phyloP scores from a whole-genome alignment of 768 basidiomycete genomes.

The Mrakia frigida region DNA sequence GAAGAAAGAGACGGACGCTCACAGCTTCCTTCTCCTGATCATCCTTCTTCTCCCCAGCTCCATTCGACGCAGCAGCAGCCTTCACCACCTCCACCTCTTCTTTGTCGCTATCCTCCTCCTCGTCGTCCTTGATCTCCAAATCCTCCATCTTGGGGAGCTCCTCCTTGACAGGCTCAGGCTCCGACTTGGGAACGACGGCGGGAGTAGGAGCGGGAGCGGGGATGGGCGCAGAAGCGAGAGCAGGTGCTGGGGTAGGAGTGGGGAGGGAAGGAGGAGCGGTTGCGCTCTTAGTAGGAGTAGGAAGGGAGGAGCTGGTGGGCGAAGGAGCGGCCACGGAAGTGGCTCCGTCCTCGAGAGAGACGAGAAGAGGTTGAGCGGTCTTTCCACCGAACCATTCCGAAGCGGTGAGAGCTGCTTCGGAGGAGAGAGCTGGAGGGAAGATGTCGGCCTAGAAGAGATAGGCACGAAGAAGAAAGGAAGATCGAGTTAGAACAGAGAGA shows the following conservation, averaged over 20 bases:
- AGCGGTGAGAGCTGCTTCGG: conserved; percentile 71
- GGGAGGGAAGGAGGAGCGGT: conserved; percentile 41
- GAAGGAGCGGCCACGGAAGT: conserved; percentile 42
- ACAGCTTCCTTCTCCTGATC: neutral
- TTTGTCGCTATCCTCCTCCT: conserved; percentile 29
- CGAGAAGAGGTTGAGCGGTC: conserved; percentile 65
- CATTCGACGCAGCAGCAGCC: neutral
- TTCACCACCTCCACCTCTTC: neutral
- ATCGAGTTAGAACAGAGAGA: neutral
- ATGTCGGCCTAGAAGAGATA: conserved; percentile 48
- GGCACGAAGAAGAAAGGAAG: neutral
- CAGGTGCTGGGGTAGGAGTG: conserved; percentile 42
- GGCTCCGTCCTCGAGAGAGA: conserved; percentile 69
- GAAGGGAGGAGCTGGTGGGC: conserved; percentile 35
- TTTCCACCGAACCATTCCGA: conserved; percentile 84
- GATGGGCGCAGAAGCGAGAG: conserved; percentile 2
- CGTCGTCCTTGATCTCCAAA: conserved; percentile 19
- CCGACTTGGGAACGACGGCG: conserved; percentile 9
- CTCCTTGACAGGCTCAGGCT: conserved; percentile 11
- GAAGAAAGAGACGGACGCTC: neutral
- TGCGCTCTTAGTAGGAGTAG: conserved; percentile 33
- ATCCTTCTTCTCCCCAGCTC: neutral
- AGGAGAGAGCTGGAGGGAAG: conserved; percentile 82
- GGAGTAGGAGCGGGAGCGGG: conserved; percentile 16
- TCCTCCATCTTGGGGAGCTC: conserved; percentile 33